Evolutionary conservation across 139 green algal genomes (phyloP).

Genomic region (Pleodorina starrii): DNA sequence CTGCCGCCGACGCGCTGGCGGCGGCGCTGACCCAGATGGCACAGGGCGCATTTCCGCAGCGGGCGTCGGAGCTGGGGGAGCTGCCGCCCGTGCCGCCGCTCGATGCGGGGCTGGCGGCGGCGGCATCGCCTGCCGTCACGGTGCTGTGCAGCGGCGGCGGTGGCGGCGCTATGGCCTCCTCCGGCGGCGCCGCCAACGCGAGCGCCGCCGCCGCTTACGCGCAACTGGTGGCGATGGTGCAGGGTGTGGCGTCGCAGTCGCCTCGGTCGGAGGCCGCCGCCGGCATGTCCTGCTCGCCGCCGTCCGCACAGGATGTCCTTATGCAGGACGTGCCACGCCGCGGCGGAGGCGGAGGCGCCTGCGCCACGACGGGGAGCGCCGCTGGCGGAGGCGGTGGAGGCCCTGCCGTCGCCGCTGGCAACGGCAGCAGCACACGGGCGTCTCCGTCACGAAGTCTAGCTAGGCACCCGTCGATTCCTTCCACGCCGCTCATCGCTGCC

Average conservation of each 20-base stretch:
- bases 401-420: too few relatives aligned
- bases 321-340: background rate
- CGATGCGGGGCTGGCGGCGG: background rate
- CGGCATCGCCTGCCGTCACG: background rate
- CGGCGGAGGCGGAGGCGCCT: background rate
- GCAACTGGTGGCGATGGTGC: constrained; percentile 4
- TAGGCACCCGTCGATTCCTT: too few relatives aligned
- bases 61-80: background rate
- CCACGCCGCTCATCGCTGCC: background rate
- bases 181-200: background rate
- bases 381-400: background rate
- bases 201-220: background rate
- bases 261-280: background rate
- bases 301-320: background rate
- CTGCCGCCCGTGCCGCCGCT: constrained; percentile 7
- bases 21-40: constrained; percentile 19
- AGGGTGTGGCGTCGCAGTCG: background rate
- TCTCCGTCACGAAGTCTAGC: background rate
- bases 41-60: background rate
- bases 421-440: background rate
- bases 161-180: background rate
- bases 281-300: background rate
- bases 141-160: background rate
- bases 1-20: background rate
- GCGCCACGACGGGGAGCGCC: background rate